A percentile compares a stretch with the other conserved stretches of the same genome.
These are phyloP conservation scores for Saccharomyces hybrid DNA, from an alignment of 1,139 yeast species.

Conservation along the genomic window DNA sequence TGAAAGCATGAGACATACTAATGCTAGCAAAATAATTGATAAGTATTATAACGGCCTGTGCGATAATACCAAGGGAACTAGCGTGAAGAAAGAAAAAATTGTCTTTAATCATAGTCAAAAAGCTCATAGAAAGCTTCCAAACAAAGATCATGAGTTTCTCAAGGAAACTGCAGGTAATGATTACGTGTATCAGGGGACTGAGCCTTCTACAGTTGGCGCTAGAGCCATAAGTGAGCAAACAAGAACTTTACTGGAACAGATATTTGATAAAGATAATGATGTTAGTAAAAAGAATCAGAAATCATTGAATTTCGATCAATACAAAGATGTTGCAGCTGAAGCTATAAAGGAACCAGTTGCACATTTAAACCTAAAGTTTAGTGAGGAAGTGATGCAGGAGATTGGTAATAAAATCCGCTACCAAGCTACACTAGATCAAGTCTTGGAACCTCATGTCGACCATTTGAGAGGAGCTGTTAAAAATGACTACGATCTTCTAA, in stretches of 20 bases:
- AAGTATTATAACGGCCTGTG: not conserved
- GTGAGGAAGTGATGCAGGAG: constrained; percentile 11
- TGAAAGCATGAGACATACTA: not conserved
- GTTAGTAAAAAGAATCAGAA: not conserved
- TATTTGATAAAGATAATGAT: constrained; percentile 9
- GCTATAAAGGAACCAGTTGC: not conserved
- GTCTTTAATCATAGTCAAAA: not conserved
- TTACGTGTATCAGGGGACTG: not conserved
- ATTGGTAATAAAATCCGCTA: constrained; percentile 21
- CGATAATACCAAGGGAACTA: not conserved
- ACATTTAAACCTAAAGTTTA: constrained; percentile 7
- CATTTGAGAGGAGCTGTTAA: constrained; percentile 10
- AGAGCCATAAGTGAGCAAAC: constrained; percentile 14
- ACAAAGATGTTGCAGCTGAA: not conserved
- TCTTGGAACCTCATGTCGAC: constrained; percentile 19
- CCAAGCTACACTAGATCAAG: constrained; percentile 18
- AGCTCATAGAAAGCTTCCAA: not conserved
- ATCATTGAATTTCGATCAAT: not conserved
- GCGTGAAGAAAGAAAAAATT: not conserved
- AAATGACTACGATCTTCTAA: constrained; percentile 24
- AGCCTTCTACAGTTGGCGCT: not conserved
- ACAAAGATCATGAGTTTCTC: not conserved
- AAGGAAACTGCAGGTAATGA: not conserved
- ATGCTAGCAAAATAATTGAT: not conserved
- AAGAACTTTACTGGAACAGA: constrained; percentile 16